Conservation (phyloP, 2,329 filamentous ascomycete species). For the Hymenoscyphus fructigenus region DNA sequence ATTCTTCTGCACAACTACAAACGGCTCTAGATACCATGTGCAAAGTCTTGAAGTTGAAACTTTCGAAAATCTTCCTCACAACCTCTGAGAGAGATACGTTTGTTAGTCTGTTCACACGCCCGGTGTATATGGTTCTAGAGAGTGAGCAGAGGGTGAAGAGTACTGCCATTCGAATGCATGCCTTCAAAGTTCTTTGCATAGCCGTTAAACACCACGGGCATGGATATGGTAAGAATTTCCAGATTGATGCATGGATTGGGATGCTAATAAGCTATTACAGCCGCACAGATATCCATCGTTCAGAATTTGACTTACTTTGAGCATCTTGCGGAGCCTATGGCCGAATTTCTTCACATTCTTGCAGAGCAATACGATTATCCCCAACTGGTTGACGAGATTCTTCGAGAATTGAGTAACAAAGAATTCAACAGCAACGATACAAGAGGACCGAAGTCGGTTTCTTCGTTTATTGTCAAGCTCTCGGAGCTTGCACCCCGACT, state of each 20-base stretch:
- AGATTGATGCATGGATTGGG: conserved; percentile 1
- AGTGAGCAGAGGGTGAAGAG: conserved; percentile 91
- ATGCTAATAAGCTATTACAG: conserved; percentile 47
- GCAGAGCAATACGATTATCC: conserved; percentile 97
- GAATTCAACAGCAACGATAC: conserved; percentile 98
- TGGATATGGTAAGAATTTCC: conserved; percentile 71
- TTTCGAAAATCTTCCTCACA: conserved; percentile 90
- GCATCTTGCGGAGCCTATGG: conserved; percentile 98
- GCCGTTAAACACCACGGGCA: conserved; percentile 98
- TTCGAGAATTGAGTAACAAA: conserved; percentile 93
- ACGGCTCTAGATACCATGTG: conserved; percentile 90
- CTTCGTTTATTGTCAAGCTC: conserved; percentile 86
- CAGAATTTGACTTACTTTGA: conserved; percentile 98
- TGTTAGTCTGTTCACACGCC: conserved; percentile 84
- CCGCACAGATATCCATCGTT: conserved; percentile 95
- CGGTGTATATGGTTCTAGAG: conserved; percentile 91
- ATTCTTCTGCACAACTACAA: conserved; percentile 84
- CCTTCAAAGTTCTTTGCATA: conserved; percentile 94
- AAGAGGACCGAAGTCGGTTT: conserved; percentile 93
- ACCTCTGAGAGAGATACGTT: conserved; percentile 97
- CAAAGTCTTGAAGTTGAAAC: conserved; percentile 81
- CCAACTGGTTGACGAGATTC: conserved; percentile 88
- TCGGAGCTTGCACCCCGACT: conserved; percentile 88
- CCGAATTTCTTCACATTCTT: conserved; percentile 93
- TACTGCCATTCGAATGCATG: conserved; percentile 89